phyloP scores from a whole-genome alignment of 345 rosid species.

The Gossypium turneri region DNA sequence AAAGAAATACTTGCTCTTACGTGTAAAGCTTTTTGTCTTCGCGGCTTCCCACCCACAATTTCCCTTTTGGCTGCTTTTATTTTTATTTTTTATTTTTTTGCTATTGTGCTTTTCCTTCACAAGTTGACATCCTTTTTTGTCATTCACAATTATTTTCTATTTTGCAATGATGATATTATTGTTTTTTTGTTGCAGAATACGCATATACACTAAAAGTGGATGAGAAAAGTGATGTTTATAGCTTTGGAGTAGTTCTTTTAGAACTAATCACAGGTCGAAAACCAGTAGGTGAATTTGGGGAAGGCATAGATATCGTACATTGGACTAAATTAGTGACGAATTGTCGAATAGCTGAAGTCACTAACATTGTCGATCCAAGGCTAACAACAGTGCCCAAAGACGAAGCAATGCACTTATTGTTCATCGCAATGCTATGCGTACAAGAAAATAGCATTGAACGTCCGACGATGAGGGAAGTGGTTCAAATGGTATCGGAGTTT shows the following conservation, averaged over 20 bases:
- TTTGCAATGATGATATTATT: neutral
- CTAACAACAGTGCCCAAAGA: slow-evolving; percentile 38
- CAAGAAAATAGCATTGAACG: slow-evolving; percentile 63
- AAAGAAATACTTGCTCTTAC: neutral
- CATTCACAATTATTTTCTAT: neutral
- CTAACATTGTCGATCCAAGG: slow-evolving; percentile 41
- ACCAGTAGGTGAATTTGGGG: slow-evolving; percentile 63
- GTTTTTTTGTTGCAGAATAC: slow-evolving; percentile 36
- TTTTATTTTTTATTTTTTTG: neutral
- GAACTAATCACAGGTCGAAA: slow-evolving; percentile 55
- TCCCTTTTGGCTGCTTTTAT: neutral
- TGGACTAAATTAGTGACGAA: slow-evolving; percentile 41
- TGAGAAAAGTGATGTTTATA: slow-evolving; percentile 68
- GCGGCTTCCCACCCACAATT: slow-evolving; percentile 15
- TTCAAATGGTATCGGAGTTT: slow-evolving; percentile 59
- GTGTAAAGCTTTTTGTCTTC: neutral
- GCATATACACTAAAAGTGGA: slow-evolving; percentile 70
- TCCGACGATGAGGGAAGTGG: slow-evolving; percentile 69
- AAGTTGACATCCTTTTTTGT: slow-evolving; percentile 11
- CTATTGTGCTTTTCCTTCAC: neutral
- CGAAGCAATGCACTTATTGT: slow-evolving; percentile 54
- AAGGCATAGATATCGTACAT: slow-evolving; percentile 63
- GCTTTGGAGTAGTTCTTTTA: slow-evolving; percentile 57
- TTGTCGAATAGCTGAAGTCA: slow-evolving; percentile 34
- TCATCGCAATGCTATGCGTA: slow-evolving; percentile 56